Evolutionary conservation across 306 rosid genomes (phyloP), one percentile per base, ranked within the genome.

Genomic region (Ochetophila trinervis): DNA sequence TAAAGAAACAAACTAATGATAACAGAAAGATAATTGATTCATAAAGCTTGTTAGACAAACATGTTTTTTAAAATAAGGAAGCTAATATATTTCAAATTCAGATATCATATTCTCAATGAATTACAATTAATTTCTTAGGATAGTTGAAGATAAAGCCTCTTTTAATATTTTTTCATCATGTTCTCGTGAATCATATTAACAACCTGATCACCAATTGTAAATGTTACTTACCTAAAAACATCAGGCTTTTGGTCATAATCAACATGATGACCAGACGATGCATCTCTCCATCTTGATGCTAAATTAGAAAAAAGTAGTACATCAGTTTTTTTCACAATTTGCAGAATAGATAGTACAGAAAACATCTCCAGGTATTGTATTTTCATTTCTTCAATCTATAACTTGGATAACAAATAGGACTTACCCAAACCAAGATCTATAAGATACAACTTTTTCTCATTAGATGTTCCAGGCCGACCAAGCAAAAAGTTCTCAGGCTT

Each of bases 211-310:
- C 23, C 60, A 32, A 60, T 32, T 32, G 37, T 48, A 52, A 44
- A 47, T 24, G 44, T 34, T n/a, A 65, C 6, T 47, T 56, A 70
- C 80, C 80, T 76, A 62, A 76, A 76, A 63, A 76, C 71, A 45
- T 76, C 80, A 17, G 80, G 80, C 47, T 76, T 76, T 76, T 76
- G 80, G 62, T 76, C 80, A 69, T 76, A 76, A 63, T 58, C 76
- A 53, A 76, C 80, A 63, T 76, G 80, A 36, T 68, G 72, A 40
- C 80, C 80, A 42, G 80, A 73, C n/a, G 78, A 64, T 24, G 59
- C 50, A 27, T 76, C 80, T 30, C 37, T 70, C 80, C 80, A 76
- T 52, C 52, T 76, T 45, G 80, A 76, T 40, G 80, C 80, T 76
- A 67, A 48, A 42, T 36, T 12, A 48, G 40, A 16, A 70, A 21